Conservation (phyloP, 306 rosid genomes). For the Malus sieversii region DNA sequence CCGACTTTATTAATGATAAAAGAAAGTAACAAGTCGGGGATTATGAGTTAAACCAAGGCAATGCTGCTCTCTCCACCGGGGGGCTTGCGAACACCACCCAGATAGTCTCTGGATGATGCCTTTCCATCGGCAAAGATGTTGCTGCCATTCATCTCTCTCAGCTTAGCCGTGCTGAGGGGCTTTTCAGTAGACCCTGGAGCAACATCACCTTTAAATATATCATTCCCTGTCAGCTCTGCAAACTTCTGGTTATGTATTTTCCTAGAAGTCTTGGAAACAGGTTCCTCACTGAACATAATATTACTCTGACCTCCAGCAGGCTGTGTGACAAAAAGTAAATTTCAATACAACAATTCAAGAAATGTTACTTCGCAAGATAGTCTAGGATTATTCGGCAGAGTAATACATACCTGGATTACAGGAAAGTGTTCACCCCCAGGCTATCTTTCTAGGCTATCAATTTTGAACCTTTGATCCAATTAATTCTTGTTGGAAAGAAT, state of each 20-base stretch:
- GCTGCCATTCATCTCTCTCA: slow-evolving; percentile 87
- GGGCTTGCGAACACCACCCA: slow-evolving; percentile 79
- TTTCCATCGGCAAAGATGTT: slow-evolving; percentile 85
- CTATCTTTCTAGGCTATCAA: neutral
- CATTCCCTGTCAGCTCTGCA: slow-evolving; percentile 76
- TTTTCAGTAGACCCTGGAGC: slow-evolving; percentile 75
- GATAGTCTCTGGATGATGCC: slow-evolving; percentile 54
- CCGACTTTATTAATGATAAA: neutral
- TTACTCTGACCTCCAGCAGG: slow-evolving; percentile 98
- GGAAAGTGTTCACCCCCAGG: neutral
- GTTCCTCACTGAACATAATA: slow-evolving; percentile 75
- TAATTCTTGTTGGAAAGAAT: neutral
- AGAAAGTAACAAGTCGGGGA: neutral
- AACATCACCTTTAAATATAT: slow-evolving; percentile 71
- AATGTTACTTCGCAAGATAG: neutral
- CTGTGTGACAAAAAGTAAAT: slow-evolving; percentile 22
- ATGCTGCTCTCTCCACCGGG: slow-evolving; percentile 98
- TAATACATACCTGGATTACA: neutral
- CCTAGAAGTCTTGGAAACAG: slow-evolving; percentile 54
- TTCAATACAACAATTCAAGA: neutral
- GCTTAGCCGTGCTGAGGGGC: slow-evolving; percentile 72
- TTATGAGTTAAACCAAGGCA: slow-evolving; percentile 49
- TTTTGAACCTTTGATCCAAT: neutral
- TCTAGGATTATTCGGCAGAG: neutral
- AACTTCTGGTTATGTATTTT: slow-evolving; percentile 86